These are phyloP conservation scores for Spencermartinsiella europaea DNA, from an alignment of 805 yeast genomes.

Conservation along the genomic window DNA sequence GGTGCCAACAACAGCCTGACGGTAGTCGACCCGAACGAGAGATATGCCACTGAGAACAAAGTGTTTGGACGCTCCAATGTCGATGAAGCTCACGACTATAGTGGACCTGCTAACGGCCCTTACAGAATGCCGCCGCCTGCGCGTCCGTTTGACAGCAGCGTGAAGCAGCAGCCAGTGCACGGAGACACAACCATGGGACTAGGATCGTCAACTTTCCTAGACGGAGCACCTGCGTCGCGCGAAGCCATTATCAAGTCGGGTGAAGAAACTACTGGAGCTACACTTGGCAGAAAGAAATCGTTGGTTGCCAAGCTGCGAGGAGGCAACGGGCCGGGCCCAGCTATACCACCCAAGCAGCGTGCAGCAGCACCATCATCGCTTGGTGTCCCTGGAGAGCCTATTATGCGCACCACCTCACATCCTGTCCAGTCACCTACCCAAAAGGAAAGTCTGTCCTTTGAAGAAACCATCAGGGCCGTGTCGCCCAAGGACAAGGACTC, in stretches of 20 bases:
- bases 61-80: slow-evolving; percentile 69
- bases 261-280: slow-evolving; percentile 31
- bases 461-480: slow-evolving; percentile 11
- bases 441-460: slow-evolving; percentile 8
- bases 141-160: slow-evolving; percentile 57
- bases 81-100: slow-evolving; percentile 39
- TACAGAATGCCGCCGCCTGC: slow-evolving; percentile 4
- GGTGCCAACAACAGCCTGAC: slow-evolving; percentile 87
- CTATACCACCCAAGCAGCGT: slow-evolving; percentile 5
- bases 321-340: slow-evolving; percentile 24
- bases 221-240: slow-evolving; percentile 88
- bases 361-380: slow-evolving; percentile 4
- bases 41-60: slow-evolving; percentile 49
- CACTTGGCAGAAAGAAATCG: slow-evolving; percentile 78
- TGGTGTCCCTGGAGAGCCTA: slow-evolving; percentile 11
- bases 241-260: slow-evolving; percentile 35
- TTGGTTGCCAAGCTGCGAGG: slow-evolving; percentile 57
- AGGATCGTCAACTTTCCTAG: slow-evolving; percentile 87
- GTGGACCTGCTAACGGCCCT: slow-evolving; percentile 13
- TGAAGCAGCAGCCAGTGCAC: slow-evolving; percentile 67
- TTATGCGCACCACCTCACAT: slow-evolving; percentile 16
- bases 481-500: slow-evolving; percentile 7
- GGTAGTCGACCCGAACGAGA: slow-evolving; percentile 51
- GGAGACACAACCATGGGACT: slow-evolving; percentile 84
- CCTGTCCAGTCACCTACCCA: slow-evolving; percentile 12